Conservation (phyloP, 306 rosid genomes). For the Vigna hirtella region DNA sequence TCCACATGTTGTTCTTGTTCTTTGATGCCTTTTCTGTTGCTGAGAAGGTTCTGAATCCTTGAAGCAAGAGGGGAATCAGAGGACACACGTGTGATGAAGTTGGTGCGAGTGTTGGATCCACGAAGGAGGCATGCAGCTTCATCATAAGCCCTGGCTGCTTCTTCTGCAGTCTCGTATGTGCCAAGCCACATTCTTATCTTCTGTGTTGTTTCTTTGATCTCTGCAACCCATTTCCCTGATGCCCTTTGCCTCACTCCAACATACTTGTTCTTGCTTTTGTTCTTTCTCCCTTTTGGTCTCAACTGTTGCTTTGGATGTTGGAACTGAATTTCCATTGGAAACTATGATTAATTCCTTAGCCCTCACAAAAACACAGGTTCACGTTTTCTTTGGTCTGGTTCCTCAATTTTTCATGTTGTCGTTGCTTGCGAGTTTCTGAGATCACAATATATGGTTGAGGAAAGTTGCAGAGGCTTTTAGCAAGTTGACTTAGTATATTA, state of each 20-base stretch:
- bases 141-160: constrained; percentile 89
- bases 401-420: constrained; percentile 33
- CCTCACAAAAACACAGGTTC: constrained; percentile 9
- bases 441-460: constrained; percentile 37
- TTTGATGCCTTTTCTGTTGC: constrained; percentile 49
- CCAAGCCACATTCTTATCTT: constrained; percentile 98
- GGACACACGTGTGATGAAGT: constrained; percentile 74
- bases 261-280: constrained; percentile 56
- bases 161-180: constrained; percentile 87
- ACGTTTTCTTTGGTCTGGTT: constrained; percentile 3
- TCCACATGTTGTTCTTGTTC: constrained; percentile 8
- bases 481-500: constrained; percentile 45
- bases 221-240: constrained; percentile 96
- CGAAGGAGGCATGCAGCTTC: constrained; percentile 96
- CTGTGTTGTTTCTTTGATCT: constrained; percentile 86
- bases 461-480: constrained; percentile 30
- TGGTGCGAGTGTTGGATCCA: constrained; percentile 81
- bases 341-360: neutral
- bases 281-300: constrained; percentile 48
- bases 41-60: constrained; percentile 67
- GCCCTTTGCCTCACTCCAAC: constrained; percentile 92
- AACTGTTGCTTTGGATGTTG: constrained; percentile 43
- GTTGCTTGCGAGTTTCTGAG: constrained; percentile 31
- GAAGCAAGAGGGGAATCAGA: constrained; percentile 79
- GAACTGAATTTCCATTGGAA: constrained; percentile 74